Evolutionary conservation across 2,329 filamentous ascomycete genomes (phyloP).

Genomic region (Aureobasidium subglaciale): DNA sequence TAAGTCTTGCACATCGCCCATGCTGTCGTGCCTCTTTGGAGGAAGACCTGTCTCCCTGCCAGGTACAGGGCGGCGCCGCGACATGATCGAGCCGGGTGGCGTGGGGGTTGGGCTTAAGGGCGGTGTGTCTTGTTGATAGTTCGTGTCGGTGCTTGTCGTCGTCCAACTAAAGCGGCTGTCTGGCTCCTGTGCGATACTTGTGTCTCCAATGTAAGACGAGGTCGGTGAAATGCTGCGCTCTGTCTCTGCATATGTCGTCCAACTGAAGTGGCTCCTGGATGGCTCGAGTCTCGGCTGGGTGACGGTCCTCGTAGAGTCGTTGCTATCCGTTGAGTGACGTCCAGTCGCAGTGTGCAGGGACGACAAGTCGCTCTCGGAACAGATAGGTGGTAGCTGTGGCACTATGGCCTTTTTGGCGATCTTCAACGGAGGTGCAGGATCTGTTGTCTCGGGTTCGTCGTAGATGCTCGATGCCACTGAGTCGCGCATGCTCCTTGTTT

Average conservation of each 20-base stretch:
- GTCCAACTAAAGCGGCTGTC: slow-evolving; percentile 37
- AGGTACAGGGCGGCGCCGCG: slow-evolving; percentile 16
- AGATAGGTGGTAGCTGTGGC: slow-evolving; percentile 1
- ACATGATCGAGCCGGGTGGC: slow-evolving; percentile 20
- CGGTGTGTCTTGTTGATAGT: slow-evolving; percentile 35
- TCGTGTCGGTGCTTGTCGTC: slow-evolving; percentile 32
- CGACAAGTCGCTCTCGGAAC: not conserved
- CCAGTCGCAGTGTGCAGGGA: not conserved
- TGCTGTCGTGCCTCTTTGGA: slow-evolving; percentile 18
- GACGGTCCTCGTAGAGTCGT: slow-evolving; percentile 2
- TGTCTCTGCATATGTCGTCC: slow-evolving; percentile 27
- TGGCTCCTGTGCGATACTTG: slow-evolving; percentile 20
- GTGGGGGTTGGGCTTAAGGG: slow-evolving; percentile 35
- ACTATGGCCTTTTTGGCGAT: slow-evolving; percentile 10
- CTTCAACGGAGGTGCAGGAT: slow-evolving; percentile 16
- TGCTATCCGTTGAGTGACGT: slow-evolving; percentile 13
- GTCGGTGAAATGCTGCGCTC: slow-evolving; percentile 15
- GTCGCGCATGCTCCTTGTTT: slow-evolving; percentile 5
- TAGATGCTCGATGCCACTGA: slow-evolving; percentile 4
- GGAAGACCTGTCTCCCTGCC: slow-evolving; percentile 12
- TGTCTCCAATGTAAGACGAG: not conserved
- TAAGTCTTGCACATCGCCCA: slow-evolving; percentile 22
- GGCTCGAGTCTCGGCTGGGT: not conserved
- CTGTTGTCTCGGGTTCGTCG: not conserved
- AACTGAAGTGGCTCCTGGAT: slow-evolving; percentile 27